phyloP scores from a whole-genome alignment of 345 rosid species.

The Combretum micranthum region DNA sequence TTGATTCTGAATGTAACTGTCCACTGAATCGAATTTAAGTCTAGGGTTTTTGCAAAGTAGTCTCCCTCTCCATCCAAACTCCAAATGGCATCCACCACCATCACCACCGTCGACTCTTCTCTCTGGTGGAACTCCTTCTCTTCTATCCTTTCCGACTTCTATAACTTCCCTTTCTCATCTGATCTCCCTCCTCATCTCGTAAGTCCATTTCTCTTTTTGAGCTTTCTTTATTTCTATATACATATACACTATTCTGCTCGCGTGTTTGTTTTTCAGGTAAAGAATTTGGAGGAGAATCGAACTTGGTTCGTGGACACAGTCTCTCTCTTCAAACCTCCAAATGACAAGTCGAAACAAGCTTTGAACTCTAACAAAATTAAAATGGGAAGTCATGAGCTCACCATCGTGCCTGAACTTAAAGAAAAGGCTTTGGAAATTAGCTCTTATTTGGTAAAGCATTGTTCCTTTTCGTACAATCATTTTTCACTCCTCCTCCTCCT shows the following conservation, averaged over 20 bases:
- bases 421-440: conserved; percentile 65
- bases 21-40: no score
- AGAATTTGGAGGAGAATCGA: conserved; percentile 62
- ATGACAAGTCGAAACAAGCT: conserved; percentile 62
- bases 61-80: not conserved
- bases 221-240: not conserved
- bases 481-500: no score
- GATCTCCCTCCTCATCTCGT: conserved; percentile 54
- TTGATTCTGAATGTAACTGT: no score
- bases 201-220: conserved; percentile 7
- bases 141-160: conserved; percentile 57
- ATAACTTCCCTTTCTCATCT: conserved; percentile 45
- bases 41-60: conserved; percentile 9
- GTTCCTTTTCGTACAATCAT: not conserved
- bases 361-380: conserved; percentile 48
- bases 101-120: conserved; percentile 50
- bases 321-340: conserved; percentile 52
- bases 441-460: conserved; percentile 49
- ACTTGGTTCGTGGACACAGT: conserved; percentile 62
- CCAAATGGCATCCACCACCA: conserved; percentile 40
- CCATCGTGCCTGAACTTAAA: conserved; percentile 48
- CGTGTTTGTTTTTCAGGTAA: conserved; percentile 33
- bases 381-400: conserved; percentile 51
- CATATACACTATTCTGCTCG: not conserved
- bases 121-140: conserved; percentile 87